Conservation (phyloP, 1,284 basidiomycete genomes). For the Coniferiporia sulphurascens region DNA sequence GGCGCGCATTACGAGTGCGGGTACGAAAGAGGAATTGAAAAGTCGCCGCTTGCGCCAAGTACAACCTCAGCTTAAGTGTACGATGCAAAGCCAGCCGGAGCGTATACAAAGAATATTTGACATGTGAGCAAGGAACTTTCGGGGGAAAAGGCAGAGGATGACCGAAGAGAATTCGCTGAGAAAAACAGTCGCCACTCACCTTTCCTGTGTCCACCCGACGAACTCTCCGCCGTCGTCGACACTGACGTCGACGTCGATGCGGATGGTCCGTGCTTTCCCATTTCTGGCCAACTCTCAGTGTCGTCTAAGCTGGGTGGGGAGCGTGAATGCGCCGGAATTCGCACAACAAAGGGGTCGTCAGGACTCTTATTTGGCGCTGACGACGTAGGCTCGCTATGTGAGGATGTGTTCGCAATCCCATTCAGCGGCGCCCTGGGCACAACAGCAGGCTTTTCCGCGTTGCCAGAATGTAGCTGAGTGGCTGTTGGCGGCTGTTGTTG, state of each 20-base stretch:
- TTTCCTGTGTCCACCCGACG: constrained; percentile 1
- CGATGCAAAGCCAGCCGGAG: background rate
- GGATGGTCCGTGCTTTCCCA: constrained; percentile 31
- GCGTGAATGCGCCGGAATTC: constrained; percentile 26
- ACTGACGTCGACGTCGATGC: constrained; percentile 18
- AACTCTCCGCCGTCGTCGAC: constrained; percentile 16
- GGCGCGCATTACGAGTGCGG: background rate
- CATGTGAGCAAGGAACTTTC: background rate
- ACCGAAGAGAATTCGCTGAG: background rate
- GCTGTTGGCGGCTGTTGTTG: background rate
- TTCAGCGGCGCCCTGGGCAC: constrained; percentile 18
- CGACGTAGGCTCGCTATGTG: constrained; percentile 1
- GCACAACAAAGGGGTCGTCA: constrained; percentile 44
- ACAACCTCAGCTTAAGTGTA: background rate
- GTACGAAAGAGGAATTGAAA: background rate
- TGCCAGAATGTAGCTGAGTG: background rate
- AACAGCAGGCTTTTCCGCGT: background rate
- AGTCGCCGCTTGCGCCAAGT: background rate
- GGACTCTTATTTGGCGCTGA: background rate
- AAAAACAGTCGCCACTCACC: constrained; percentile 1
- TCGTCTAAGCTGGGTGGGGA: constrained; percentile 31
- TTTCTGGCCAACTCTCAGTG: constrained; percentile 44
- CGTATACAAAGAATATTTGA: background rate
- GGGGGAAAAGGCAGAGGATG: background rate
- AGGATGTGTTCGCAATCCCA: background rate